Percentiles rank a stretch among this genome's conserved stretches.
Conservation (phyloP, 805 yeast genomes). For the Helenozyma baotianmanensis region DNA sequence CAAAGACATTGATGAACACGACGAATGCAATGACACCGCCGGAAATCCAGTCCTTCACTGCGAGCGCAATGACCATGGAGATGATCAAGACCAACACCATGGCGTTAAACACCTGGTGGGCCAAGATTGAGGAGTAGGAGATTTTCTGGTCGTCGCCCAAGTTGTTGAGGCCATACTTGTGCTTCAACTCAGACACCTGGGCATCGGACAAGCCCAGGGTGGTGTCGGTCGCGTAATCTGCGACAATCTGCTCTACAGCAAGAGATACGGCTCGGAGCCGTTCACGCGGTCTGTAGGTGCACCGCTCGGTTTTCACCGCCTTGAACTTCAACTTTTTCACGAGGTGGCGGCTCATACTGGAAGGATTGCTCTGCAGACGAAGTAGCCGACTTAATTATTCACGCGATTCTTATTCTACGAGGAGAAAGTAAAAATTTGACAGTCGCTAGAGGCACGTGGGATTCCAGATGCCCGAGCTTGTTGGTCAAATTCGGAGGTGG, state of each 20-base stretch:
- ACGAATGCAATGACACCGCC: slow-evolving; percentile 46
- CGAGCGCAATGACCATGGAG: slow-evolving; percentile 35
- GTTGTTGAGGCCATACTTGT: slow-evolving; percentile 15
- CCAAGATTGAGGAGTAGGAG: slow-evolving; percentile 25
- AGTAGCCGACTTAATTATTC: too few relatives aligned
- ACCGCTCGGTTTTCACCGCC: slow-evolving; percentile 1
- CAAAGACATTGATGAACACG: slow-evolving; percentile 41
- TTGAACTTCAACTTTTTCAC: slow-evolving; percentile 4
- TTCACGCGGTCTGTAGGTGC: too few relatives aligned
- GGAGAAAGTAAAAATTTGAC: too few relatives aligned
- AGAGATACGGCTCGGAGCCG: slow-evolving; percentile 1
- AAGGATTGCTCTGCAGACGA: too few relatives aligned
- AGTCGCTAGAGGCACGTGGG: too few relatives aligned
- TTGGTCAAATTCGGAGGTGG: too few relatives aligned
- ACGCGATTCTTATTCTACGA: too few relatives aligned
- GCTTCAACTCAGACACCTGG: slow-evolving; percentile 1
- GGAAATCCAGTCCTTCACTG: slow-evolving; percentile 36
- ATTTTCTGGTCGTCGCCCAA: slow-evolving; percentile 29
- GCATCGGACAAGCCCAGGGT: slow-evolving; percentile 1
- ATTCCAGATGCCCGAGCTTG: too few relatives aligned
- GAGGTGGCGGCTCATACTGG: slow-evolving; percentile 3
- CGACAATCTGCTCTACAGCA: neutral
- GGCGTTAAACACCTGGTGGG: slow-evolving; percentile 36
- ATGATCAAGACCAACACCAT: slow-evolving; percentile 36
- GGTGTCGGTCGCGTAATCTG: neutral